phyloP scores from a whole-genome alignment of 352 stramenopile genomes.

The Phytopythium helicoides region DNA sequence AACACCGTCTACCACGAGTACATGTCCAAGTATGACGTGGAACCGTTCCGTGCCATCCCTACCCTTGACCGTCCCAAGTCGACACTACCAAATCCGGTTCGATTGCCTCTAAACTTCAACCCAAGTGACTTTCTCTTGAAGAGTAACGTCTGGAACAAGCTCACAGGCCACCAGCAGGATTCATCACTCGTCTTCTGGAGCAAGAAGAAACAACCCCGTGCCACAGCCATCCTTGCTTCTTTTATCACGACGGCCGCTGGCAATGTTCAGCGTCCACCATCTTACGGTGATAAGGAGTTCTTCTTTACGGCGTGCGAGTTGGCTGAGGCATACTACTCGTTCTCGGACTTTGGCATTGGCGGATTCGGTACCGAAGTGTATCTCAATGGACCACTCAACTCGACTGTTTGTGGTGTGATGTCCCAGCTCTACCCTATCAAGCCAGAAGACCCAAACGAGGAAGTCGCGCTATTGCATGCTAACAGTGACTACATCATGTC shows the following conservation, averaged over 20 bases:
- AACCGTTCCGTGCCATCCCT: conserved; percentile 27
- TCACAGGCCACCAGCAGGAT: conserved; percentile 44
- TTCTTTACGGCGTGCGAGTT: conserved; percentile 60
- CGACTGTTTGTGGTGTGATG: conserved; percentile 35
- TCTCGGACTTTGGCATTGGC: conserved; percentile 48
- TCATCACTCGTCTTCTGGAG: conserved; percentile 61
- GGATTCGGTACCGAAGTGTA: conserved; percentile 28
- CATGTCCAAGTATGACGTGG: conserved; percentile 35
- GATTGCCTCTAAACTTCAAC: conserved; percentile 18
- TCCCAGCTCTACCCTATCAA: conserved; percentile 38
- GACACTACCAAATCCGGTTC: conserved; percentile 9
- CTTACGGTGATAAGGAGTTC: conserved; percentile 50
- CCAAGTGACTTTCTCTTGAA: conserved; percentile 38
- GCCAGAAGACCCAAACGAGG: conserved; percentile 8
- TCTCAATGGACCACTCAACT: conserved; percentile 18
- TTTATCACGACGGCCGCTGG: conserved; percentile 32
- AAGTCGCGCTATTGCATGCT: conserved; percentile 29
- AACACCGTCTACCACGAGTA: conserved; percentile 34
- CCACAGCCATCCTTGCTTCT: conserved; percentile 41
- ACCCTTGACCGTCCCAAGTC: conserved; percentile 23
- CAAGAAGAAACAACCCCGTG: conserved; percentile 42
- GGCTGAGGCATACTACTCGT: conserved; percentile 42
- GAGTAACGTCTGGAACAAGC: conserved; percentile 50
- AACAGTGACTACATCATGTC: conserved; percentile 45
- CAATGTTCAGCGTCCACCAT: conserved; percentile 24